Evolutionary conservation across 2,329 filamentous ascomycete species (phyloP), one percentile per base, ranked within the genome.

Genomic region (Neofusicoccum sp.): DNA sequence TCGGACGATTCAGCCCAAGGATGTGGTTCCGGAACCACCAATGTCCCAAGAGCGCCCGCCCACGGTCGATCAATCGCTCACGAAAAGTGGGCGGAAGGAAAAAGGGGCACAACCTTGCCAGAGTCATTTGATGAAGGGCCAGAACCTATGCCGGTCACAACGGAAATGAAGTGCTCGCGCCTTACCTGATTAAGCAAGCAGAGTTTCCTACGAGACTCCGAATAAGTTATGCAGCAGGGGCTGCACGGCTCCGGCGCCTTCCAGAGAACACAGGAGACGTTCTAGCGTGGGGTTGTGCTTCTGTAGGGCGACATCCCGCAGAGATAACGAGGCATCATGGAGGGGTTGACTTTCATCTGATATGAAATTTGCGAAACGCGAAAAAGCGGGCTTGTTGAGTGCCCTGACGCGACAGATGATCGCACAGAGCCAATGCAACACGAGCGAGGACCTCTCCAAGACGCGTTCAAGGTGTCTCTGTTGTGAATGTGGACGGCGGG

Each of bases 271-370:
- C 67, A 66, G 64, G 58, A 71, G 69, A 62, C 56, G 66, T 67
- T 60, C 67, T 75, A 75, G 72, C 69, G 73, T 68, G 71, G 70
- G 69, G 71, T 67, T 63, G 60, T 64, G 61, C 62, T 43, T 56
- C 51, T 24, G 51, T 56, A 56, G 51, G 51, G 51, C 51, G 38
- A 56, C 28, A 56, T 53, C 54, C 43, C 43, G 40, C 54, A 58
- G 41, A 47, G 53, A 58, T 58, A 45, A 58, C 54, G 40, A 24
- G n/a, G 41, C 20, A 54, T 41, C 49, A 45, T 47, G 54, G 54
- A 58, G 54, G 54, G 54, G 54, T 36, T 58, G 54, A 47, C 47
- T 47, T 45, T 34, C 54, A 38, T 58, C 54, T 47, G 41, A 36
- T 58, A 58, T 58, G 54, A 58, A 58, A 58, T 47, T 58, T 45